Conservation (phyloP, 495 filamentous ascomycete genomes). For the Podospora australis region DNA sequence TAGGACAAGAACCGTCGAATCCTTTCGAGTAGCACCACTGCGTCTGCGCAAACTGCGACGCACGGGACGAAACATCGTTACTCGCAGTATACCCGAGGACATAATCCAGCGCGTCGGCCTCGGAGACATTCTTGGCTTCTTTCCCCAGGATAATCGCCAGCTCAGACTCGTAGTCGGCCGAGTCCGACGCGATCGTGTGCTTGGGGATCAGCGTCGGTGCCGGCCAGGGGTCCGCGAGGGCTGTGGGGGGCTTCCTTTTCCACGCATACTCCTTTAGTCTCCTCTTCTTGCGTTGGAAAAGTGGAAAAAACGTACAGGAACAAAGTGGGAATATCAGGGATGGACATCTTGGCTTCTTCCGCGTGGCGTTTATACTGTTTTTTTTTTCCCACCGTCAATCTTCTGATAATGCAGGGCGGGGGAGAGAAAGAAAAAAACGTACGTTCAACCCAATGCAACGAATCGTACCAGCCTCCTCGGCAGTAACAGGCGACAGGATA, state of each 20-base stretch:
- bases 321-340: constrained; percentile 38
- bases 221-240: constrained; percentile 37
- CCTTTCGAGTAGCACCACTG: constrained; percentile 46
- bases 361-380: constrained; percentile 43
- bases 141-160: constrained; percentile 43
- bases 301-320: constrained; percentile 37
- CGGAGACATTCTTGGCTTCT: constrained; percentile 40
- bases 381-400: neutral
- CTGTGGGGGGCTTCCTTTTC: constrained; percentile 37
- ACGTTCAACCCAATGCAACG: constrained; percentile 45
- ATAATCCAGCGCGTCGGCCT: constrained; percentile 39
- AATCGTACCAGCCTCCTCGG: constrained; percentile 40
- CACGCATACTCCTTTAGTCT: too few species aligned
- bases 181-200: constrained; percentile 33
- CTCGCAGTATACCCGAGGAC: constrained; percentile 41
- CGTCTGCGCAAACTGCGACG: constrained; percentile 38
- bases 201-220: constrained; percentile 43
- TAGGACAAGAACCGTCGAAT: constrained; percentile 40
- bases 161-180: constrained; percentile 42
- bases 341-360: constrained; percentile 38
- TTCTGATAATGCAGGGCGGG: neutral
- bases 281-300: too few species aligned
- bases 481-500: constrained; percentile 50
- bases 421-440: constrained; percentile 8
- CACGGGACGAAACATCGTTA: constrained; percentile 42